Percentiles rank a stretch among this genome's conserved stretches.
These are phyloP conservation scores for Pulveroboletus sp. DNA, from an alignment of 768 basidiomycete genomes.

Conservation along the genomic window DNA sequence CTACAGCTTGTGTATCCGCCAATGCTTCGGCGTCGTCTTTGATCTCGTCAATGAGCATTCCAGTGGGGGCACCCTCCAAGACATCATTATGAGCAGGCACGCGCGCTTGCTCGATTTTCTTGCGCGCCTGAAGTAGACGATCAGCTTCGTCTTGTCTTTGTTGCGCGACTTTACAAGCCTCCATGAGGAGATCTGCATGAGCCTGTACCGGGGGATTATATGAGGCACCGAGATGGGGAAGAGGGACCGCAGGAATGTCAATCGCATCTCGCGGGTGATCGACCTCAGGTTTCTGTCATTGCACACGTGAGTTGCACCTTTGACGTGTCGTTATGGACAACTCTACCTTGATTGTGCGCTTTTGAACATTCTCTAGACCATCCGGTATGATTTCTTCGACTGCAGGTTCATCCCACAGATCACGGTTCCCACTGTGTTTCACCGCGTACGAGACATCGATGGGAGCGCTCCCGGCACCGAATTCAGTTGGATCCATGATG, in stretches of 20 bases:
- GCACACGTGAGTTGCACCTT: background rate
- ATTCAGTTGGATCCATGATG: constrained; percentile 64
- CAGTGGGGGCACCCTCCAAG: constrained; percentile 43
- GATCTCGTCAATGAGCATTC: constrained; percentile 62
- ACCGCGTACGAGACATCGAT: constrained; percentile 68
- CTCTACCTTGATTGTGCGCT: constrained; percentile 52
- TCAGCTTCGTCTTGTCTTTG: constrained; percentile 51
- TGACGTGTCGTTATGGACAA: background rate
- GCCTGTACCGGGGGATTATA: constrained; percentile 83
- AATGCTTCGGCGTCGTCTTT: constrained; percentile 39
- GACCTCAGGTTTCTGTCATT: constrained; percentile 46
- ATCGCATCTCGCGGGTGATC: constrained; percentile 51
- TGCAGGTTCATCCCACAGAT: constrained; percentile 51
- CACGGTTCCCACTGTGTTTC: constrained; percentile 62
- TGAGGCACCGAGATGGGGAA: constrained; percentile 81
- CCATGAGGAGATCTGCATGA: constrained; percentile 66
- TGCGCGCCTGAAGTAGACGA: constrained; percentile 51
- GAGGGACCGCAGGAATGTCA: constrained; percentile 58
- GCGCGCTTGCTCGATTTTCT: constrained; percentile 52
- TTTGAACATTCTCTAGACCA: constrained; percentile 37
- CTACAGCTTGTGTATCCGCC: constrained; percentile 27
- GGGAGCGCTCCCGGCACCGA: constrained; percentile 61
- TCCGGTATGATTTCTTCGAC: constrained; percentile 39
- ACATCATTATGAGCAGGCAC: constrained; percentile 28
- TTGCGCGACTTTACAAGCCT: constrained; percentile 67